Conservation (phyloP, 768 basidiomycete species). For the Myochromella boudieri region DNA sequence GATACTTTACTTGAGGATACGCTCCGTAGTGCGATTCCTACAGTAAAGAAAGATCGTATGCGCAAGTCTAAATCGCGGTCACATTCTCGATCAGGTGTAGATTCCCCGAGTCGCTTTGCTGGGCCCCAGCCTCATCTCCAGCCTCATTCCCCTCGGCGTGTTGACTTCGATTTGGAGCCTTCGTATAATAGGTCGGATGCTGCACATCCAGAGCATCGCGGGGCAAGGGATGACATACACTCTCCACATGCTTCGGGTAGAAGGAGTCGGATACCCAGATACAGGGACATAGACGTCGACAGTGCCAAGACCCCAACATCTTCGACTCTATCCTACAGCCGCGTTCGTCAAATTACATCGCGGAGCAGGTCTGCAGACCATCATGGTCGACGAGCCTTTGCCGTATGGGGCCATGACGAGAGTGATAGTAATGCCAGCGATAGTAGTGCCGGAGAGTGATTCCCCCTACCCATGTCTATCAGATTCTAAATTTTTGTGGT, state of each 20-base stretch:
- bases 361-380: slow-evolving; percentile 39
- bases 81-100: slow-evolving; percentile 47
- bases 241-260: slow-evolving; percentile 33
- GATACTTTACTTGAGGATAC: slow-evolving; percentile 26
- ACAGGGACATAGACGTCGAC: slow-evolving; percentile 57
- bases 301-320: slow-evolving; percentile 62
- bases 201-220: slow-evolving; percentile 31
- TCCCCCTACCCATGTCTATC: too few relatives aligned
- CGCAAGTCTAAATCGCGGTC: slow-evolving; percentile 44
- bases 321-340: slow-evolving; percentile 31
- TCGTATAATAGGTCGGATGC: slow-evolving; percentile 14
- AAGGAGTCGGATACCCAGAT: slow-evolving; percentile 59
- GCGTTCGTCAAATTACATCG: slow-evolving; percentile 30
- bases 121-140: slow-evolving; percentile 51
- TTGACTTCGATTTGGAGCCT: slow-evolving; percentile 42
- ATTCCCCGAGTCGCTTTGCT: slow-evolving; percentile 62
- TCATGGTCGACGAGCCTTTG: slow-evolving; percentile 60
- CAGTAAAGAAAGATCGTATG: slow-evolving; percentile 31
- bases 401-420: slow-evolving; percentile 87
- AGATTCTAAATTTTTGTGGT: too few relatives aligned
- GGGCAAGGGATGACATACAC: slow-evolving; percentile 32
- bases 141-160: slow-evolving; percentile 45
- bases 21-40: slow-evolving; percentile 26
- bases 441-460: slow-evolving; percentile 39
- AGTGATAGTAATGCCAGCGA: slow-evolving; percentile 85